phyloP scores from a whole-genome alignment of 2,329 filamentous ascomycete genomes.

The Thelonectria discophora region DNA sequence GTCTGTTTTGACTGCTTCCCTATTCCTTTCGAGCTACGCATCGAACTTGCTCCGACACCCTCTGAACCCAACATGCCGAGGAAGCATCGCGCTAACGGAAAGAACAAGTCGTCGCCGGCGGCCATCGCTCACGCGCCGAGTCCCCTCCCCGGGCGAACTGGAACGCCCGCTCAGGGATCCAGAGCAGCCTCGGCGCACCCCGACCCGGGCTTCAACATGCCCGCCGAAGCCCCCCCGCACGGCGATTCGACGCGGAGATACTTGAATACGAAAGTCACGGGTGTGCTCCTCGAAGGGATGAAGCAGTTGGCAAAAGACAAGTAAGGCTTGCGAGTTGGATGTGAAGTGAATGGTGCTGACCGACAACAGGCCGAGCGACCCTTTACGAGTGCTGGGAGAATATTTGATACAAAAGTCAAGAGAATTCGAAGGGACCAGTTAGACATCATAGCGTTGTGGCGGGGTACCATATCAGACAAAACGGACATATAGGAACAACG shows the following conservation, averaged over 20 bases:
- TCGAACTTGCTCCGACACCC: neutral
- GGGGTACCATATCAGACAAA: conserved; percentile 14
- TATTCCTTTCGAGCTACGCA: neutral
- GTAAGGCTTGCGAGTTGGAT: conserved; percentile 57
- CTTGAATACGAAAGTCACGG: conserved; percentile 75
- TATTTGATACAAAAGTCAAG: conserved; percentile 74
- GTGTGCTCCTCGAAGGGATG: conserved; percentile 76
- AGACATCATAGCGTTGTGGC: conserved; percentile 10
- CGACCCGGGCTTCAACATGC: conserved; percentile 63
- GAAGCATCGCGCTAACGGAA: conserved; percentile 25
- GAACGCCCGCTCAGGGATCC: conserved; percentile 61
- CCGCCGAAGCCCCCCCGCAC: conserved; percentile 67
- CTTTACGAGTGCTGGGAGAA: conserved; percentile 74
- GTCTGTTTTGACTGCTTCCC: neutral
- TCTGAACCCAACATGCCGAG: neutral
- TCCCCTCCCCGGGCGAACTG: conserved; percentile 55
- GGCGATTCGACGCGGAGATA: conserved; percentile 76
- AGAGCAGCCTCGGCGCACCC: conserved; percentile 67
- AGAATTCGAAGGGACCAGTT: conserved; percentile 63
- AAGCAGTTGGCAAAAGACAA: conserved; percentile 75
- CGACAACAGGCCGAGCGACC: conserved; percentile 66
- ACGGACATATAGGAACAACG: conserved; percentile 30
- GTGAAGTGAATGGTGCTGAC: conserved; percentile 21
- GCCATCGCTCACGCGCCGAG: conserved; percentile 50
- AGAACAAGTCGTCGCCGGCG: conserved; percentile 50